phyloP scores from a whole-genome alignment of 305 asterid genomes.

The Solanum aculeatissimum region DNA sequence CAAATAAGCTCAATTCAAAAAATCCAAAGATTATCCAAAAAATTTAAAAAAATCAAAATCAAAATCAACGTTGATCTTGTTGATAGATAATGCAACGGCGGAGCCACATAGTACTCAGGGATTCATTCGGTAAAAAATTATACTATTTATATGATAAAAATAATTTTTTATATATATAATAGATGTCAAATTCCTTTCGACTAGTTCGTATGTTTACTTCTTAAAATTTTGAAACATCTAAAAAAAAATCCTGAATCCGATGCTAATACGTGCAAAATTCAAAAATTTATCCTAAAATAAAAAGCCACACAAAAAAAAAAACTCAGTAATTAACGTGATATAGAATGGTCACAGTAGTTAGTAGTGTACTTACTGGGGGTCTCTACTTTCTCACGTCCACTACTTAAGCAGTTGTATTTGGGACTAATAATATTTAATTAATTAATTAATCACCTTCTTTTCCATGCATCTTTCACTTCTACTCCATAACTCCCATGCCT shows the following conservation, averaged over 20 bases:
- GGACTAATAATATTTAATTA: background rate
- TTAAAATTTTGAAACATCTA: no score
- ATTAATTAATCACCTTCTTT: background rate
- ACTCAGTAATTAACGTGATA: background rate
- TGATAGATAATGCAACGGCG: no score
- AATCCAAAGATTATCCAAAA: background rate
- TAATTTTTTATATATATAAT: no score
- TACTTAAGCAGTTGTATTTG: constrained; percentile 1
- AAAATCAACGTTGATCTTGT: no score
- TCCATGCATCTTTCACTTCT: background rate
- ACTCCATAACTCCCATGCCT: background rate
- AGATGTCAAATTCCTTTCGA: no score
- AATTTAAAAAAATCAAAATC: no score
- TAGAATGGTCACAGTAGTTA: background rate
- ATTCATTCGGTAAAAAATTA: no score
- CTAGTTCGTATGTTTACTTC: no score
- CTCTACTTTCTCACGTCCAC: background rate
- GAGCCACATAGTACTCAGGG: no score
- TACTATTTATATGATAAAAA: no score
- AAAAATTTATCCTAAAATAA: background rate
- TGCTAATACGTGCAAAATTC: background rate
- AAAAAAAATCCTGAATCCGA: no score
- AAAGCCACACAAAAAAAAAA: background rate
- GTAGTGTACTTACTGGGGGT: background rate
- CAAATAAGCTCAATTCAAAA: background rate